phyloP scores from a whole-genome alignment of 2,329 filamentous ascomycete genomes.

The Aspergillus aculeatinus region DNA sequence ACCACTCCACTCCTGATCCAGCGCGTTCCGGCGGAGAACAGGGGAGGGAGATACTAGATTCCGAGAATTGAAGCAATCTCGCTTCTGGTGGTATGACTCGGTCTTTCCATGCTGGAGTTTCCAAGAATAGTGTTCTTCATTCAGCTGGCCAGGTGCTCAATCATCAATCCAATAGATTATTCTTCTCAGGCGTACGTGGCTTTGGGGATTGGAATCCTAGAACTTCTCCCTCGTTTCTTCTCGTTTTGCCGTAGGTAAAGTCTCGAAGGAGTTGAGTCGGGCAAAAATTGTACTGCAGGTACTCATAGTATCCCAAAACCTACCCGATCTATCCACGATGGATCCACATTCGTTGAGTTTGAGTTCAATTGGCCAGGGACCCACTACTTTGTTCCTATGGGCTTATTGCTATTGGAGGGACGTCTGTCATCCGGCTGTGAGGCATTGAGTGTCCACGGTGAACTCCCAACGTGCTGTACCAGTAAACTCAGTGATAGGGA shows the following conservation, averaged over 20 bases:
- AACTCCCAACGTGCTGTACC: too few species aligned
- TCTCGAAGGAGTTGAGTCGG: too few species aligned
- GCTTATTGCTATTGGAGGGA: too few species aligned
- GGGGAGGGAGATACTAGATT: neutral
- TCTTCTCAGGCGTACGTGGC: neutral
- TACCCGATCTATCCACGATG: too few species aligned
- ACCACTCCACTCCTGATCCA: neutral
- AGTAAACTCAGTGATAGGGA: too few species aligned
- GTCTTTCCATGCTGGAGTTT: neutral
- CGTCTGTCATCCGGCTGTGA: too few species aligned
- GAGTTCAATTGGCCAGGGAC: too few species aligned
- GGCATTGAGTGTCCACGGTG: too few species aligned
- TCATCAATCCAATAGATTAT: neutral
- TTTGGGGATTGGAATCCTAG: neutral
- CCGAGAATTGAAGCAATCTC: neutral
- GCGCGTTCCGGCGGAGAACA: conserved; percentile 2
- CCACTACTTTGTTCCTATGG: too few species aligned
- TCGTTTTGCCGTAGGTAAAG: neutral
- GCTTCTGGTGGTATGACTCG: neutral
- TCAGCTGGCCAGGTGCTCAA: neutral
- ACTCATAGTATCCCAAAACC: too few species aligned
- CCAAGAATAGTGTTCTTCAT: neutral
- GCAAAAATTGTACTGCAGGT: too few species aligned
- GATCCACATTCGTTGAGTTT: too few species aligned
- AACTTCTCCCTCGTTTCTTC: neutral